A percentile compares a stretch with the other conserved stretches of the same genome.
Conservation (phyloP, 2,329 filamentous ascomycete genomes). For the Talaromyces marneffei region DNA sequence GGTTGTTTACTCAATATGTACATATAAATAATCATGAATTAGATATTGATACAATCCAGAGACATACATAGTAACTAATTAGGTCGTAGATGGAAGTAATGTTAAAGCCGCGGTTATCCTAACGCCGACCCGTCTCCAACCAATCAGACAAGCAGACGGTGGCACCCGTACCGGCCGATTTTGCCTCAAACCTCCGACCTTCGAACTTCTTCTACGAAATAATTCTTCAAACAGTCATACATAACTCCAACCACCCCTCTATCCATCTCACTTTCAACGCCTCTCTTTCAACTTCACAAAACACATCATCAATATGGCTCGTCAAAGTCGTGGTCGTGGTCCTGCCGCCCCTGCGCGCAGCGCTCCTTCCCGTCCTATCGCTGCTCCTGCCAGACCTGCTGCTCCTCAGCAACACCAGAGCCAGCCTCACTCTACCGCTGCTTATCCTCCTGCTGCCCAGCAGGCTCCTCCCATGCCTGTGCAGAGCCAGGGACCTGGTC, state of each 20-base stretch:
- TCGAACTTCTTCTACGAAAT: slow-evolving; percentile 20
- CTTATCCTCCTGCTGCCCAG: slow-evolving; percentile 39
- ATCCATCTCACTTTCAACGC: not conserved
- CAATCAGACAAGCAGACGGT: slow-evolving; percentile 4
- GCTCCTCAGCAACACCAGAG: slow-evolving; percentile 52
- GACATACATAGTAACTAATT: not conserved
- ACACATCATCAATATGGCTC: slow-evolving; percentile 58
- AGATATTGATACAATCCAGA: not conserved
- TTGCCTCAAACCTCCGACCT: slow-evolving; percentile 22
- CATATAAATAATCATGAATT: not conserved
- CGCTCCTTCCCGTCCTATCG: slow-evolving; percentile 60
- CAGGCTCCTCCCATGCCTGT: slow-evolving; percentile 52
- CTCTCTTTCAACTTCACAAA: not conserved
- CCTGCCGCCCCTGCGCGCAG: slow-evolving; percentile 45
- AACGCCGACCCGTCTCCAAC: not conserved
- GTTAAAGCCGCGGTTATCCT: slow-evolving; percentile 7
- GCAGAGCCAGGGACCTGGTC: slow-evolving; percentile 51
- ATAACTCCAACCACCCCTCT: not conserved
- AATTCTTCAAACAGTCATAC: not conserved
- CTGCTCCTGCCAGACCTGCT: slow-evolving; percentile 54
- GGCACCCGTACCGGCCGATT: slow-evolving; percentile 19
- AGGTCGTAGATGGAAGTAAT: not conserved
- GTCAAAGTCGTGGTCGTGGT: slow-evolving; percentile 61
- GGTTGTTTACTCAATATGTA: not conserved
- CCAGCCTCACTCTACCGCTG: slow-evolving; percentile 65